Percentiles rank a stretch among this genome's conserved stretches.
phyloP scores from a whole-genome alignment of 148 eudicot genomes.

The Arctostaphylos glauca region DNA sequence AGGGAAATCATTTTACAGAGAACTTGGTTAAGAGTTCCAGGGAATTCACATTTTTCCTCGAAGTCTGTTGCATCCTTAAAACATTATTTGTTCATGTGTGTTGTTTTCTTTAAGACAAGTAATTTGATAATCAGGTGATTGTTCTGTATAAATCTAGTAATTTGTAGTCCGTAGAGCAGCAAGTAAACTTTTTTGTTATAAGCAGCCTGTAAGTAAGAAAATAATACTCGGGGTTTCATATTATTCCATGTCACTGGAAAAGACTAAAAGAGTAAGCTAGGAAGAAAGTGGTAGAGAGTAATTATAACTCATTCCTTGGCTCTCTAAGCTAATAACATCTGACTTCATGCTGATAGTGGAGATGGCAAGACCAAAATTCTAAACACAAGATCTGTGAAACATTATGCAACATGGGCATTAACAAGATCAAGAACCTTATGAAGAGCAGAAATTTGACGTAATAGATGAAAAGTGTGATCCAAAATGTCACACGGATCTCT shows the following conservation, averaged over 20 bases:
- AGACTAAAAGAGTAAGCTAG: background rate
- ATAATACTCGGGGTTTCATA: background rate
- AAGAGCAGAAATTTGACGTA: background rate
- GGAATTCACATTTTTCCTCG: background rate
- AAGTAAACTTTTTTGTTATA: too few species aligned
- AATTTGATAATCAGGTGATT: background rate
- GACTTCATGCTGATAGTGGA: background rate
- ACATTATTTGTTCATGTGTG: background rate
- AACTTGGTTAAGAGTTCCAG: too few species aligned
- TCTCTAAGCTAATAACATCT: background rate
- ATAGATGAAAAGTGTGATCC: conserved; percentile 7
- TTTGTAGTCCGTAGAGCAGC: background rate
- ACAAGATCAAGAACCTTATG: background rate
- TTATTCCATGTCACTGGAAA: background rate
- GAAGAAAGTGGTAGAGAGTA: background rate
- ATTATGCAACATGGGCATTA: background rate
- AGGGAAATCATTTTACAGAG: too few species aligned
- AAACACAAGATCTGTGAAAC: conserved; percentile 1
- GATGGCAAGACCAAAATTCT: background rate
- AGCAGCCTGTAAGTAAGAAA: background rate
- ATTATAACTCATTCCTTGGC: background rate
- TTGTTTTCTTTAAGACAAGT: background rate
- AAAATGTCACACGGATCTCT: background rate
- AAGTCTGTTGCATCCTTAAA: background rate
- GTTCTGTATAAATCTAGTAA: background rate